A percentile compares a stretch with the other conserved stretches of the same genome.
These are phyloP conservation scores for Ceriops tagal DNA, from an alignment of 345 rosid species.

Conservation along the genomic window DNA sequence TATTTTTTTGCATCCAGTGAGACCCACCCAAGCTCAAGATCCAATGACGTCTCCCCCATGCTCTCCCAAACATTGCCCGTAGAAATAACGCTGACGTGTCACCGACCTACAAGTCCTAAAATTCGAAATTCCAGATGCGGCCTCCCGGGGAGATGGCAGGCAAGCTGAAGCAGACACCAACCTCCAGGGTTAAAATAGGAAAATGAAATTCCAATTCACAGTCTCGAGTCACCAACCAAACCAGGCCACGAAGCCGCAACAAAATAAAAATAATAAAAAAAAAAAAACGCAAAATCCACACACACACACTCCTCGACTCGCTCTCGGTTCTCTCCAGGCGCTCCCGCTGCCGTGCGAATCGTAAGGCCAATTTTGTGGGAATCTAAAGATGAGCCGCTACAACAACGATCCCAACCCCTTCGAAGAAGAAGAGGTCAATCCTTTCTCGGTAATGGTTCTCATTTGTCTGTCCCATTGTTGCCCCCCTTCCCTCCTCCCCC, in stretches of 20 bases:
- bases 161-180: too few species aligned
- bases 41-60: too few species aligned
- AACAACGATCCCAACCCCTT: conserved; percentile 79
- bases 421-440: conserved; percentile 94
- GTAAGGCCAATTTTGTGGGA: not conserved
- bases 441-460: conserved; percentile 64
- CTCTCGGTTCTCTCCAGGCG: not conserved
- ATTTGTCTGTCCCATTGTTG: not conserved
- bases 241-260: not conserved
- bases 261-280: not conserved
- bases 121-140: too few species aligned
- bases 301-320: not conserved
- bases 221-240: not conserved
- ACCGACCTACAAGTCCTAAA: too few species aligned
- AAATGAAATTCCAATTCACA: not conserved
- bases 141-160: too few species aligned
- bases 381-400: conserved; percentile 62
- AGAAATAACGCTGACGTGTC: too few species aligned
- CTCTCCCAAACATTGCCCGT: too few species aligned
- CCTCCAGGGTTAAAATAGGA: not conserved
- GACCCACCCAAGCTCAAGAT: too few species aligned
- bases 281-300: not conserved
- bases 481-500: conserved; percentile 1
- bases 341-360: not conserved
- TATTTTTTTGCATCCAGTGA: too few species aligned